phyloP scores from a whole-genome alignment of 1,284 basidiomycete genomes.

The Cerioporus squamosus region DNA sequence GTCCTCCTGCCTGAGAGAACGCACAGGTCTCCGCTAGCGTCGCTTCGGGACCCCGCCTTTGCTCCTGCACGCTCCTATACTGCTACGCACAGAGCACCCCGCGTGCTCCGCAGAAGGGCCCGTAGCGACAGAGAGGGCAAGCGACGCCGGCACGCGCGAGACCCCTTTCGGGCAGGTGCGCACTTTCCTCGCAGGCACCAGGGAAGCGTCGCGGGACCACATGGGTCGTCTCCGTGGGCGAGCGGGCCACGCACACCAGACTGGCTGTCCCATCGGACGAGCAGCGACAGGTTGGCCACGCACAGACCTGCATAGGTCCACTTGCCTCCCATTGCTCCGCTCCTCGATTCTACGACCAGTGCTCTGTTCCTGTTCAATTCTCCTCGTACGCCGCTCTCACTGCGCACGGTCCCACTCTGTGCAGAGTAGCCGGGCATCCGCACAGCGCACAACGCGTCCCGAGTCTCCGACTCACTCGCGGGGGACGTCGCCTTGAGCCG shows the following conservation, averaged over 20 bases:
- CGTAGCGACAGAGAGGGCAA: constrained; percentile 39
- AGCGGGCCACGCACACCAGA: constrained; percentile 41
- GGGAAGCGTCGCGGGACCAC: constrained; percentile 51
- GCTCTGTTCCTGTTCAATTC: neutral
- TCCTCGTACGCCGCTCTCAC: constrained; percentile 7
- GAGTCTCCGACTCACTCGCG: constrained; percentile 45
- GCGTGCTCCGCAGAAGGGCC: constrained; percentile 13
- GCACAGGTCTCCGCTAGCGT: constrained; percentile 48
- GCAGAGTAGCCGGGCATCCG: constrained; percentile 35
- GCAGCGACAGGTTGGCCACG: constrained; percentile 38
- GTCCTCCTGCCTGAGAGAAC: constrained; percentile 30
- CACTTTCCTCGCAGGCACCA: constrained; percentile 39
- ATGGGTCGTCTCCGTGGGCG: constrained; percentile 27
- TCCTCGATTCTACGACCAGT: constrained; percentile 21
- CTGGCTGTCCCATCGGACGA: constrained; percentile 9
- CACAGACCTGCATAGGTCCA: constrained; percentile 40
- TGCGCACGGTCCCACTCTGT: constrained; percentile 16
- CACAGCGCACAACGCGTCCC: constrained; percentile 39
- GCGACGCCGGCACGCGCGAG: constrained; percentile 50
- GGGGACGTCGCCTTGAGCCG: constrained; percentile 14
- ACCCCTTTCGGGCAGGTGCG: constrained; percentile 24
- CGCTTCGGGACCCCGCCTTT: constrained; percentile 49
- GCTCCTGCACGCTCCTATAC: constrained; percentile 8
- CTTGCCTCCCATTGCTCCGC: constrained; percentile 40
- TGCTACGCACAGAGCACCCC: constrained; percentile 38